Evolutionary conservation across 495 filamentous ascomycete genomes (phyloP).

Genomic region (Trichoderma erinaceum): DNA sequence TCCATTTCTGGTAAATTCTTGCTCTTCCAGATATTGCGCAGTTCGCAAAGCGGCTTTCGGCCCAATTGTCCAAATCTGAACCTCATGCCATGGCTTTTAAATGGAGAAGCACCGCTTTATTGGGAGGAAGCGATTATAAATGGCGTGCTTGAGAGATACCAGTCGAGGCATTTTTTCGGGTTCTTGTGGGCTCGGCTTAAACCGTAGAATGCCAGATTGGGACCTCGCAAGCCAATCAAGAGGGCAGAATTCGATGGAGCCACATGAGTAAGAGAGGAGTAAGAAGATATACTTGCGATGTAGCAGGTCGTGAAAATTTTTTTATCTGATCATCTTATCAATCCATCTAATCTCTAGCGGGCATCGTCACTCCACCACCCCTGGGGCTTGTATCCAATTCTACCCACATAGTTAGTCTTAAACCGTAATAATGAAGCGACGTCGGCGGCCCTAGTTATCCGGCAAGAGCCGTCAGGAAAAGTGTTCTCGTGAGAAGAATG

Average conservation of each 20-base stretch:
- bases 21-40: neutral
- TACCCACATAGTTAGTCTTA: constrained; percentile 6
- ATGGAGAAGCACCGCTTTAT: neutral
- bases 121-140: constrained; percentile 2
- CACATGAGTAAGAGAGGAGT: neutral
- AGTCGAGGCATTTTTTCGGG: constrained; percentile 7
- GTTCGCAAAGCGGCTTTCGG: neutral
- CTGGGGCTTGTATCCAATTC: neutral
- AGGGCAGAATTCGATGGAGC: neutral
- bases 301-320: neutral
- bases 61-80: neutral
- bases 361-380: constrained; percentile 6
- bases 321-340: constrained; percentile 15
- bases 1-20: neutral
- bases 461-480: neutral
- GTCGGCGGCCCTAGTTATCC: neutral
- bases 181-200: neutral
- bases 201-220: neutral
- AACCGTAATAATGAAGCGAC: neutral
- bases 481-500: neutral
- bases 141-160: neutral
- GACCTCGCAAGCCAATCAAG: neutral
- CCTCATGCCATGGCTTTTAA: neutral
- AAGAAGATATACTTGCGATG: neutral
- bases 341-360: constrained; percentile 13